Base-by-base conservation (phyloP, 495 filamentous ascomycete species). In the Hypomontagnella submonticulosa region DNA sequence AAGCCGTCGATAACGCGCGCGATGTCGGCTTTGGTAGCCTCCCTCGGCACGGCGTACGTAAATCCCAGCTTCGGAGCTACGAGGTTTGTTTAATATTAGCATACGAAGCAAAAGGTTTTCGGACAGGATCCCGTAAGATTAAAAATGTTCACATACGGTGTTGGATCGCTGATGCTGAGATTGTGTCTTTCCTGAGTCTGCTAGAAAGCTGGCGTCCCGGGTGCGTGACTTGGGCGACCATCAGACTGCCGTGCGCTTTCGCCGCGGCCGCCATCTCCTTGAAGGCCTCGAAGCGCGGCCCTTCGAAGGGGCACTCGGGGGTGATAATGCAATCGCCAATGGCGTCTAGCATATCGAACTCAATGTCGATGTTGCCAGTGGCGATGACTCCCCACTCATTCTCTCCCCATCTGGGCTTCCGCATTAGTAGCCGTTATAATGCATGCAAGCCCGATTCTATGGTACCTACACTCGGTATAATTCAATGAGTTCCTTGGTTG, bases 291-390 rank as follows among this genome's bases (percentile, higher is more conserved):
- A 88, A 88, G 0, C 86, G 75, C 44, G 79, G 74, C 1, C 86
- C 86, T 6, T 67, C 71, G 58, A 78, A 80, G 3, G 70, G 65
- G 12, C 77, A 77, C 3, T 75, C 71, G 1, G 73, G 73, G 2
- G 84, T 81, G 47, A 89, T 83, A 65, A 88, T 82, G 10, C 75
- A 70, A 64, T 88, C 86, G 18, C 85, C 86, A 4, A 81, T 66
- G 11, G 79, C 80, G 58, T 86, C 85, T 5, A 87, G 75, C 50
- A 86, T 83, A 36, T 86, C 83, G 62, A 76, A 81, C 27, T 84
- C 83, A 7, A 87, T 80, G 80, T 87, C 84, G 58, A 85, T 76
- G 66, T 88, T 88, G 32, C 86, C 86, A 5, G 83, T 87, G 2
- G 85, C 65, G 50, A 86, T 85, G 11, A 81, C 63, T 7, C 86